Percentiles rank a stretch among this genome's conserved stretches.
Conservation (phyloP, 2,329 filamentous ascomycete species). For the Microcera coccophila region DNA sequence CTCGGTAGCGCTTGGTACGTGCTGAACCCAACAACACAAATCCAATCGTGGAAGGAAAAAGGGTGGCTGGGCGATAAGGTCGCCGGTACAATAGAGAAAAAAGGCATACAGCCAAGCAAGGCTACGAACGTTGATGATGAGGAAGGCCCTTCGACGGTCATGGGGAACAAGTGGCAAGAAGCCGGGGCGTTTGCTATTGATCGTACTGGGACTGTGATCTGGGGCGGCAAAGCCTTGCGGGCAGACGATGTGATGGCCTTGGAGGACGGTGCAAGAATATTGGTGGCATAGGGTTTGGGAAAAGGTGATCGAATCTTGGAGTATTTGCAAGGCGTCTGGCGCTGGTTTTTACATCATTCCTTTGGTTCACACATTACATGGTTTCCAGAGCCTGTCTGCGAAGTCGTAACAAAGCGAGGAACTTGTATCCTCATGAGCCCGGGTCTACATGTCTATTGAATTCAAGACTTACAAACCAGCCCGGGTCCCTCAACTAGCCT, state of each 20-base stretch:
- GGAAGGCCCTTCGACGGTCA: conserved; percentile 40
- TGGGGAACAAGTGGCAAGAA: conserved; percentile 57
- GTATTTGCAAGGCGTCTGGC: no score
- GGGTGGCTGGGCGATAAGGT: conserved; percentile 53
- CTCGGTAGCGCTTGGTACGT: conserved; percentile 48
- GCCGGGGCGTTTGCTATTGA: conserved; percentile 51
- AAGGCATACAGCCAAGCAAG: conserved; percentile 21
- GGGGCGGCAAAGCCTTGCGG: conserved; percentile 45
- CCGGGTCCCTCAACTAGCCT: conserved; percentile 5
- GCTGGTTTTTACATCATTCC: no score
- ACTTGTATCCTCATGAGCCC: no score
- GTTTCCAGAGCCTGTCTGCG: no score
- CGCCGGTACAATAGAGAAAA: conserved; percentile 42
- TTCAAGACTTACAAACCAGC: no score
- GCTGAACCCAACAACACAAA: conserved; percentile 51
- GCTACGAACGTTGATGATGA: conserved; percentile 17
- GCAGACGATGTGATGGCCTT: conserved; percentile 52
- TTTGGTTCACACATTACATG: no score
- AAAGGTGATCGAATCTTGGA: no score
- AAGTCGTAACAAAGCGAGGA: no score
- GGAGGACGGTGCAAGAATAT: conserved; percentile 45
- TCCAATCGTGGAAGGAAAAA: conserved; percentile 51
- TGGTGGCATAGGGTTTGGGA: conserved; percentile 21
- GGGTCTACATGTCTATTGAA: no score
- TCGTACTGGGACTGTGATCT: conserved; percentile 46